Base-by-base conservation (phyloP, 164 flowering plant genomes). In the Liriodendron chinense region DNA sequence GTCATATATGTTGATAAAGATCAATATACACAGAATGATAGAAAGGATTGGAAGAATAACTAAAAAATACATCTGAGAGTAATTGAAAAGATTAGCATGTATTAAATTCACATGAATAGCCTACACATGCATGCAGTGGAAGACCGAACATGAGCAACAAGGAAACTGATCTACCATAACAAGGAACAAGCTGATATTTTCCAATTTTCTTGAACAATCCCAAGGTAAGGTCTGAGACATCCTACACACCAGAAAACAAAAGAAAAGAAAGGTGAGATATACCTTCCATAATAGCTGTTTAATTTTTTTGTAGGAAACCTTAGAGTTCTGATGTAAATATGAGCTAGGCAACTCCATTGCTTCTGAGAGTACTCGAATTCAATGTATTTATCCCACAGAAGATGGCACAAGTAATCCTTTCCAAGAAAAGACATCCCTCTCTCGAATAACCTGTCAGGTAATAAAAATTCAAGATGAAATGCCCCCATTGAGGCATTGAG, bases 381-480 rank as follows among this genome's bases (percentile, higher is more conserved):
- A 73, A 94, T 86, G 83, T 90, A 96, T 73, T 86, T 87, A 76
- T 96, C 98, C 99, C 99, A 94, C 74, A 96, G 78, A 10, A 76
- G 79, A 86, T 91, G 84, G 82, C 98, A 88, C 69, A 77, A 82
- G 78, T 90, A 93, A 83, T 96, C 98, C 75, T 86, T 96, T 72
- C 92, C 93, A 78, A 96, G 93, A 87, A 84, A 85, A 23, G 94
- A 88, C 24, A 94, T 43, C 65, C 84, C 99, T 81, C 91, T 89
- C 66, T 84, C 85, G 76, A 94, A 92, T 77, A 94, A 83, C 76
- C 99, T 96, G 96, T 68, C 70, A 79, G 43, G 57, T 34, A 72
- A 70, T 57, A 49, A 71, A 65, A 20, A 26, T 57, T 9, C 12
- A 71, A 67, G 48, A 47, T 67, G 20, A 53, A 16, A 16, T 16